Evolutionary conservation across 768 basidiomycete genomes (phyloP), one percentile per base, ranked within the genome.

Genomic region (Tricholoma furcatifolium): DNA sequence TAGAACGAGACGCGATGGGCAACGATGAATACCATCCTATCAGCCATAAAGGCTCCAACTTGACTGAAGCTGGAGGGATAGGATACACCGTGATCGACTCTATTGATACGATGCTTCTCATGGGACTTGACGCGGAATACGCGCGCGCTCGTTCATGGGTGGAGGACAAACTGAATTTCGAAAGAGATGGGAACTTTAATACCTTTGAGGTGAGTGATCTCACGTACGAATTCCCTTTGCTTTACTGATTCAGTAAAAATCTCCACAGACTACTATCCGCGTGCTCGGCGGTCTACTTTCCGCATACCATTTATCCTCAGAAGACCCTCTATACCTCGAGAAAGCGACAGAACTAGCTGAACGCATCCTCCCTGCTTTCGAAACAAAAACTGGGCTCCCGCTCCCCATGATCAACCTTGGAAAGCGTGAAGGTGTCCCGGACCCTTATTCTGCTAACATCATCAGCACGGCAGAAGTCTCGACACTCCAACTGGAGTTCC

Each of bases 21-120:
- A 79, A 79, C 51, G 93, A 97, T 71, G 91, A 96, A 67, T 97
- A 93, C 62, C 92, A 96, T 62, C 94, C 95, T 0, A 77, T 98
- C 20, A 79, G 79, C 47, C 77, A 77, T 44, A 71, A 69, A 23
- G 95, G 95, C 4, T 79, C 82, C 8, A 93, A 98, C 66, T 76
- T 98, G 24, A 87, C 89, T 0, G 60, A 70, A 4, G 85, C 83
- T 2, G 92, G 91, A 34, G 87, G 91, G 12, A 87, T 97, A 47
- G 93, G 93, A 20, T 95, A 93, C 65, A 91, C 87, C 34, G 86
- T 98, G 41, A 79, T 88, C 50, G 95, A 97, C 62, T 85, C 90
- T 0, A 76, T 97, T 15, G 95, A 97, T 68, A 87, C 87, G 11
- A 82, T 98, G 74, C 76, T 91, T 50, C 70, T 98, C 46, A 88